Base-by-base conservation (phyloP, 2,329 filamentous ascomycete genomes). In the Tympanopsis confertula region DNA sequence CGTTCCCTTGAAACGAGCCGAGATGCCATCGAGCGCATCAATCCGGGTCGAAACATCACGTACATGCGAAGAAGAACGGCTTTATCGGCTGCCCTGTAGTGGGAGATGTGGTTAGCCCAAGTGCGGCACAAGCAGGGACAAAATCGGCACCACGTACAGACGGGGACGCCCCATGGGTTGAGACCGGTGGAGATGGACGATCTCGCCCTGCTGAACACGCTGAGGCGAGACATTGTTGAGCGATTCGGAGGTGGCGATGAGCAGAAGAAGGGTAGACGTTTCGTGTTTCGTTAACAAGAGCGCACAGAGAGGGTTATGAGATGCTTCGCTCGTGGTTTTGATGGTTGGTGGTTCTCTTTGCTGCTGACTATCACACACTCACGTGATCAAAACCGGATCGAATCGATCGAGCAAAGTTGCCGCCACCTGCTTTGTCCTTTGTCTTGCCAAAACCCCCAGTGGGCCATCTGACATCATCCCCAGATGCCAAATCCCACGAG, bases 1-100 rank as follows among this genome's bases (percentile, higher is more conserved):
- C 38, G 20, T 24, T 41, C 13, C 39, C 46, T 56, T 47, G 58
- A 50, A 47, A 39, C 22, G 22, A n/a, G 7, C n/a, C 22, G 7
- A n/a, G 7, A 7, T 7, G 7, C 22, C n/a, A 7, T 26, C 22
- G 22, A 26, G 22, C n/a, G n/a, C n/a, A n/a, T 44, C 43, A 24
- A 28, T 35, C 20, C 35, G 32, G 28, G 39, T 37, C 29, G 5
- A 39, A 26, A n/a, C 22, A 26, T 7, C 22, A 26, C 22, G 22
- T 26, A 26, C 22, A 7, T 7, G 22, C 22, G 22, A n/a, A 10
- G 22, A 26, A 26, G n/a, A 26, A 26, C 7, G 22, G 22, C 22
- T n/a, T 10, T n/a, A 26, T 26, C 22, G 22, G 22, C 22, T n/a
- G 7, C 22, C 22, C 22, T 26, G 22, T n/a, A 26, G 7, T 26